phyloP scores from a whole-genome alignment of 2,329 filamentous ascomycete genomes.

The Ceratocystis variospora region DNA sequence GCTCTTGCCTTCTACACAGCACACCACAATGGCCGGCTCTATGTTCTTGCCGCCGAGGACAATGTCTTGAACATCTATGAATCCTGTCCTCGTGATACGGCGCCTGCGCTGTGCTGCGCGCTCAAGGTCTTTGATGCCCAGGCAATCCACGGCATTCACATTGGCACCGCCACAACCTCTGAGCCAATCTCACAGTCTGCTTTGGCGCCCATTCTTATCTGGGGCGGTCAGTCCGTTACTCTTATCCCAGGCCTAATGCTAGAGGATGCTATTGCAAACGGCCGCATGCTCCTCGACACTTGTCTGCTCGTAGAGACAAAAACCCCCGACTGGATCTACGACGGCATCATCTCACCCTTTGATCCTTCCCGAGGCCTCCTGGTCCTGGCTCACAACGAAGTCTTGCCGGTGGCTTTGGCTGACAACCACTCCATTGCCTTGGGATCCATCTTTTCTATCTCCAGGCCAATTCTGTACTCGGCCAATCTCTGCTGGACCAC shows the following conservation, averaged over 20 bases:
- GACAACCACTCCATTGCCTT: slow-evolving; percentile 28
- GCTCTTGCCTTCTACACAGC: slow-evolving; percentile 40
- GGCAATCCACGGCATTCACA: slow-evolving; percentile 58
- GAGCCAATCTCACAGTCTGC: neutral
- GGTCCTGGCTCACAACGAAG: slow-evolving; percentile 77
- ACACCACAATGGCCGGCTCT: slow-evolving; percentile 24
- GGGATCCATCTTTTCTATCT: slow-evolving; percentile 44
- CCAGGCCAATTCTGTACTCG: slow-evolving; percentile 77
- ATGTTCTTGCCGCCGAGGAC: slow-evolving; percentile 48
- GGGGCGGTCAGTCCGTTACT: slow-evolving; percentile 52
- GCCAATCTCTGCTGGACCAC: slow-evolving; percentile 57
- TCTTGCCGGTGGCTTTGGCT: slow-evolving; percentile 39
- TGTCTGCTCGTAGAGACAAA: slow-evolving; percentile 15
- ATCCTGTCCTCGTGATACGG: slow-evolving; percentile 21
- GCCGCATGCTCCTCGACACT: neutral
- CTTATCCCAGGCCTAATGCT: slow-evolving; percentile 26
- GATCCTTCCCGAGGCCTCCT: slow-evolving; percentile 38
- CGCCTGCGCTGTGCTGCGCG: slow-evolving; percentile 28
- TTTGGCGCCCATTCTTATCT: slow-evolving; percentile 39
- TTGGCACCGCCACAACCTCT: slow-evolving; percentile 24
- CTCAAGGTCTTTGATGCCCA: slow-evolving; percentile 51
- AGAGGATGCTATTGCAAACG: slow-evolving; percentile 16
- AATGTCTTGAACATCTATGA: slow-evolving; percentile 43
- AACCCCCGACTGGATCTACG: slow-evolving; percentile 65
- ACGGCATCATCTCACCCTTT: slow-evolving; percentile 42